Conservation (phyloP, 2,329 filamentous ascomycete species). For the Paraphoma chrysanthemicola region DNA sequence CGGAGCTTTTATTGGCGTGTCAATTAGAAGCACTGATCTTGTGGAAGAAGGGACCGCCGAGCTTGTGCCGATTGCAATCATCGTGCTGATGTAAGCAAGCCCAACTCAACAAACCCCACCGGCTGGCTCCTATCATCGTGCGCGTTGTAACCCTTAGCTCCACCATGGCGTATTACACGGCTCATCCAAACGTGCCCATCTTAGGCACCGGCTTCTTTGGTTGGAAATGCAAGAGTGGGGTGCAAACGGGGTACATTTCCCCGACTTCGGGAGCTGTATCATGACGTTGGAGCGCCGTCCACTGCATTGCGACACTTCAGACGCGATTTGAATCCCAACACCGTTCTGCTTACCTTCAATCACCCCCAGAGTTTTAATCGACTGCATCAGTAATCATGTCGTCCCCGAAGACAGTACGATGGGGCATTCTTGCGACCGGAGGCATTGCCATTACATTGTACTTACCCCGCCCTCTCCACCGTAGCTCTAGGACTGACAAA, state of each 20-base stretch:
- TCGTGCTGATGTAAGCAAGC: too few species aligned
- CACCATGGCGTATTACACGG: neutral
- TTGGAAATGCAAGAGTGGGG: conserved; percentile 24
- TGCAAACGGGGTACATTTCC: conserved; percentile 7
- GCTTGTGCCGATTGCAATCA: too few species aligned
- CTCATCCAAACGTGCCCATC: neutral
- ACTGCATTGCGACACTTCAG: neutral
- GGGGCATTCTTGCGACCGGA: conserved; percentile 58
- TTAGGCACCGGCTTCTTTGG: conserved; percentile 2
- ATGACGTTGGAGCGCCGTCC: conserved; percentile 20
- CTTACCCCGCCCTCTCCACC: conserved; percentile 26
- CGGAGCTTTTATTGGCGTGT: too few species aligned
- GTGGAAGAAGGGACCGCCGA: too few species aligned
- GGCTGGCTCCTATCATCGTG: neutral
- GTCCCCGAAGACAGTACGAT: conserved; percentile 48
- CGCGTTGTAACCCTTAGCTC: neutral
- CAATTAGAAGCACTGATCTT: too few species aligned
- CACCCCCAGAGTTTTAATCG: too few species aligned
- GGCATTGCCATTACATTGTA: conserved; percentile 56
- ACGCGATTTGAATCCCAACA: neutral
- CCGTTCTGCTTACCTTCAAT: neutral
- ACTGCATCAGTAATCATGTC: conserved; percentile 26
- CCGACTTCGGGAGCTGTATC: conserved; percentile 6
- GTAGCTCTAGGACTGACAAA: conserved; percentile 8
- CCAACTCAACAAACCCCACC: too few species aligned